Evolutionary conservation across 2,329 filamentous ascomycete species (phyloP).

Genomic region (Stachybotrys chlorohalonatus): DNA sequence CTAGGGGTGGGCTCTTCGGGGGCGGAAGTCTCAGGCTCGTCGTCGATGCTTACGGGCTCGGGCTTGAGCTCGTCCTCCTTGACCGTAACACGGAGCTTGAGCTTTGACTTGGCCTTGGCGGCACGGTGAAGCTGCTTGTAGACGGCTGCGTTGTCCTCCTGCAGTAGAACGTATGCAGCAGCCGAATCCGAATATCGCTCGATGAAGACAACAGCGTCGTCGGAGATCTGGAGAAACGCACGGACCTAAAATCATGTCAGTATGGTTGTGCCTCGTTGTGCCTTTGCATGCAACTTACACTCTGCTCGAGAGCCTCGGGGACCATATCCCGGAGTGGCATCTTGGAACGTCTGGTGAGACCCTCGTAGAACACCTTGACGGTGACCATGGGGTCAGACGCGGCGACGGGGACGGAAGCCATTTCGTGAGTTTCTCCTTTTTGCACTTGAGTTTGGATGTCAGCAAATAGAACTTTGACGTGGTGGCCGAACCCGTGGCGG

Average conservation of each 20-base stretch:
- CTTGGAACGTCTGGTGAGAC: conserved; percentile 74
- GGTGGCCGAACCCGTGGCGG: not conserved
- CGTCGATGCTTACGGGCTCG: conserved; percentile 40
- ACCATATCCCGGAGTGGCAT: conserved; percentile 78
- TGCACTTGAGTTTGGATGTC: not conserved
- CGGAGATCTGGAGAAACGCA: conserved; percentile 23
- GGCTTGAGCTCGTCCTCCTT: conserved; percentile 24
- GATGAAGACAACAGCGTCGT: conserved; percentile 44
- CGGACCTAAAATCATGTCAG: conserved; percentile 21
- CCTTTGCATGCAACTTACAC: conserved; percentile 51
- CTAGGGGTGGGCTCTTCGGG: not conserved
- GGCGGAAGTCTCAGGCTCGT: conserved; percentile 29
- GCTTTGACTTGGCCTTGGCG: conserved; percentile 96
- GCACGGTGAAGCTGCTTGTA: conserved; percentile 97
- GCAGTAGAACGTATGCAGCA: conserved; percentile 68
- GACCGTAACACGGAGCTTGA: conserved; percentile 69
- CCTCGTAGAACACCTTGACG: conserved; percentile 75
- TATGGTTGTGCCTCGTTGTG: not conserved
- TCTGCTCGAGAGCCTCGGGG: conserved; percentile 63
- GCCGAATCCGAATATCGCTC: conserved; percentile 96
- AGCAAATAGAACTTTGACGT: not conserved
- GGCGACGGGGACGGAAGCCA: conserved; percentile 16
- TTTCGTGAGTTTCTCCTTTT: conserved; percentile 7
- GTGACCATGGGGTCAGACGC: conserved; percentile 47
- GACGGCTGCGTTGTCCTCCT: conserved; percentile 66